A percentile compares a stretch with the other conserved stretches of the same genome.
Conservation (phyloP, 805 yeast genomes). For the Tanozyma kutaoensis region DNA sequence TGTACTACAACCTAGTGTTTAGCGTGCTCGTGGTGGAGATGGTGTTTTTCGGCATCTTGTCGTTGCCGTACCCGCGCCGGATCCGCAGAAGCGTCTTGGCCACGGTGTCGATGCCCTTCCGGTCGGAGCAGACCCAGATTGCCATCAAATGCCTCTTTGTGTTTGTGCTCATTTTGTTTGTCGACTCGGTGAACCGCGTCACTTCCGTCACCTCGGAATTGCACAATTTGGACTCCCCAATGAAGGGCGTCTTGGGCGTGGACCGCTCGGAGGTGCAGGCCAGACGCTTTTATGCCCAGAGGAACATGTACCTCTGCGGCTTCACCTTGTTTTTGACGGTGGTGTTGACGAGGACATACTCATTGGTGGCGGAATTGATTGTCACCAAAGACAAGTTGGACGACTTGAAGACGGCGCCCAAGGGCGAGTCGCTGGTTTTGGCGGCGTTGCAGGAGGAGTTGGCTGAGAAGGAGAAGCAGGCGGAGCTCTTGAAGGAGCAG, state of each 20-base stretch:
- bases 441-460: slow-evolving; percentile 29
- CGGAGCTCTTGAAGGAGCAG: slow-evolving; percentile 59
- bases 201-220: slow-evolving; percentile 55
- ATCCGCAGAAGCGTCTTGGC: slow-evolving; percentile 56
- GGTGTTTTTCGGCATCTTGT: slow-evolving; percentile 63
- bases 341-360: slow-evolving; percentile 73
- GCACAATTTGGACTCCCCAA: slow-evolving; percentile 12
- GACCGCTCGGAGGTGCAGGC: slow-evolving; percentile 82
- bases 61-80: slow-evolving; percentile 74
- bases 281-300: slow-evolving; percentile 86
- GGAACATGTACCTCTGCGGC: slow-evolving; percentile 93
- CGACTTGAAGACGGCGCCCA: slow-evolving; percentile 11
- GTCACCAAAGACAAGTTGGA: slow-evolving; percentile 48
- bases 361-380: slow-evolving; percentile 62
- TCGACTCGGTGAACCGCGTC: slow-evolving; percentile 83
- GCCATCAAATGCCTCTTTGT: slow-evolving; percentile 72
- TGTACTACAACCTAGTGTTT: slow-evolving; percentile 44
- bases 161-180: slow-evolving; percentile 70
- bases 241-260: slow-evolving; percentile 14
- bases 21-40: slow-evolving; percentile 69
- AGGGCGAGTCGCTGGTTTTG: slow-evolving; percentile 14
- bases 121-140: slow-evolving; percentile 57
- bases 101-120: slow-evolving; percentile 55
- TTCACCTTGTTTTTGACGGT: slow-evolving; percentile 84
- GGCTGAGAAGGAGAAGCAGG: slow-evolving; percentile 49